Evolutionary conservation across 208 protist genomes (phyloP).

Genomic region (Leishmania major): DNA sequence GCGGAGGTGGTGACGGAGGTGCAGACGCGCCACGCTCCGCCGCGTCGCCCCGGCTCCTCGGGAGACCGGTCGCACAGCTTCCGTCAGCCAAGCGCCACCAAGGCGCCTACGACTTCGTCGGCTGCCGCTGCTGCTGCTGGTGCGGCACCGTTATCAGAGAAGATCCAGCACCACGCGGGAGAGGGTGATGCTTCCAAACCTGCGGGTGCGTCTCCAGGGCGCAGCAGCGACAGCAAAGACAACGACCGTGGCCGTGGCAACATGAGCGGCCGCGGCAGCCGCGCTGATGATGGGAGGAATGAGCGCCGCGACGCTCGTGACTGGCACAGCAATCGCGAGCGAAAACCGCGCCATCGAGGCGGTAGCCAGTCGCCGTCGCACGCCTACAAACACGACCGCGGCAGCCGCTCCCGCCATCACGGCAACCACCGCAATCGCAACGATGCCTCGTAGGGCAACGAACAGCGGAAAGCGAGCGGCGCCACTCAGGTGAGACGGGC

Average conservation of each 20-base stretch:
- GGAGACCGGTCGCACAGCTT: background rate
- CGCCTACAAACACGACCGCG: background rate
- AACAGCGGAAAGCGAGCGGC: background rate
- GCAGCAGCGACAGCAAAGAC: background rate
- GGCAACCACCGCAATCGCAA: background rate
- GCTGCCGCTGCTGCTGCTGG: background rate
- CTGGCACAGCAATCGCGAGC: background rate
- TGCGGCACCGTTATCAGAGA: background rate
- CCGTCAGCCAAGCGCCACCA: background rate
- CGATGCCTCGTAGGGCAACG: background rate
- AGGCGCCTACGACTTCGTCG: background rate
- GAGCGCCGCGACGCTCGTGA: slow-evolving; percentile 1
- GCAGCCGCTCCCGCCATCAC: background rate
- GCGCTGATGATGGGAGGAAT: background rate
- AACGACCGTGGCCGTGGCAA: background rate
- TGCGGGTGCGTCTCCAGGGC: background rate
- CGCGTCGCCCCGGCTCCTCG: background rate
- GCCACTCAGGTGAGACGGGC: background rate
- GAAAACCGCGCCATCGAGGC: background rate
- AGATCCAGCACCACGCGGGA: background rate
- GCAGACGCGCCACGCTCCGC: slow-evolving; percentile 1
- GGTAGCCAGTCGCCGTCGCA: background rate
- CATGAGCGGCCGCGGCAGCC: background rate
- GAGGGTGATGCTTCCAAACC: background rate
- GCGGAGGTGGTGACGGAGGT: slow-evolving; percentile 22